These are phyloP conservation scores for Elaeis oleifera DNA, from an alignment of 202 grass and related monocot genomes.

Conservation along the genomic window DNA sequence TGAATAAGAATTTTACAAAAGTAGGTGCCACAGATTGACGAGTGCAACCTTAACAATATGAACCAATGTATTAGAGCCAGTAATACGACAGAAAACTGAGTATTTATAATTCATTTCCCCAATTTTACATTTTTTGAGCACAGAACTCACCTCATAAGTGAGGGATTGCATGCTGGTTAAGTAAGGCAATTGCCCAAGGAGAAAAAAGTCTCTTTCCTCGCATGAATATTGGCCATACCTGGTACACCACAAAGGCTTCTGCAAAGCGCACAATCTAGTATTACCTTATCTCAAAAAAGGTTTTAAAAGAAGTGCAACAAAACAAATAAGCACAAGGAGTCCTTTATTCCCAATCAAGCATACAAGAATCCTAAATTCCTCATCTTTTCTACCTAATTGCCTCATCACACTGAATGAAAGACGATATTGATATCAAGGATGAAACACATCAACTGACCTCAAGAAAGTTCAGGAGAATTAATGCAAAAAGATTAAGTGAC, in stretches of 20 bases:
- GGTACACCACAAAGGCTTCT: conserved; percentile 88
- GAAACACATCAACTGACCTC: conserved; percentile 51
- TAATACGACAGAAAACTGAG: too few relatives aligned
- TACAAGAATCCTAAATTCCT: too few relatives aligned
- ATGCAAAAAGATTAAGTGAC: conserved; percentile 86
- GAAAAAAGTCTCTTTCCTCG: conserved; percentile 73
- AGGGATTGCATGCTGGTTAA: conserved; percentile 55
- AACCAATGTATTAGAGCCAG: too few relatives aligned
- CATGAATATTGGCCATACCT: conserved; percentile 48
- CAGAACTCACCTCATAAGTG: conserved; percentile 64
- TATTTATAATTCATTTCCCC: too few relatives aligned
- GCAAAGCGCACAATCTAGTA: conserved; percentile 17
- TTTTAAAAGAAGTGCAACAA: background rate
- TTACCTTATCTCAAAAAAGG: background rate
- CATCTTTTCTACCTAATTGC: too few relatives aligned
- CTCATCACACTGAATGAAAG: background rate
- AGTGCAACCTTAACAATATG: too few relatives aligned
- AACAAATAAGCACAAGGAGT: background rate
- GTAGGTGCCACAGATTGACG: too few relatives aligned
- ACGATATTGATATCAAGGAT: background rate
- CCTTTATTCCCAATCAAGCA: background rate
- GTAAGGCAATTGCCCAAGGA: conserved; percentile 84
- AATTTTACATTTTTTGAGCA: too few relatives aligned
- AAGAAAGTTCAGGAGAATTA: conserved; percentile 86
- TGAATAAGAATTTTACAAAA: too few relatives aligned